Evolutionary conservation across 2,329 filamentous ascomycete species (phyloP).

Genomic region (Verticillium zaregamsianum): DNA sequence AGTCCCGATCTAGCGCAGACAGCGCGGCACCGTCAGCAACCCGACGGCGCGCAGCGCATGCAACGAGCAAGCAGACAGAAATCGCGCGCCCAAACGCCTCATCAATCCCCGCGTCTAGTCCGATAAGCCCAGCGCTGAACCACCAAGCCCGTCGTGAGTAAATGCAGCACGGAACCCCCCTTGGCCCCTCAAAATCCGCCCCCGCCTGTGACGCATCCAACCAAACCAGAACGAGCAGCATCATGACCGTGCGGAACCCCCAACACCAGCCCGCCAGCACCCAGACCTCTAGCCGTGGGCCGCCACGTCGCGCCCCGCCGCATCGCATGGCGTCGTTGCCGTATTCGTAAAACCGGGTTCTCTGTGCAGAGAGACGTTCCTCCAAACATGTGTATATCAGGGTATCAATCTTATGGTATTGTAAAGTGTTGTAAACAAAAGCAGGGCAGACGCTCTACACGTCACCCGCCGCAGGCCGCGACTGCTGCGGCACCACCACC

Average conservation of each 20-base stretch:
- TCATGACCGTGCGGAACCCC: background rate
- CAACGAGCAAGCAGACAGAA: background rate
- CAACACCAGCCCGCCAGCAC: background rate
- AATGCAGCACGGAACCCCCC: background rate
- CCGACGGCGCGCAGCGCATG: background rate
- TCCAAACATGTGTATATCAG: constrained; percentile 6
- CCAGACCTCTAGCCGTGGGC: background rate
- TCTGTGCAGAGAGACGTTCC: background rate
- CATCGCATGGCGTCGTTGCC: no score
- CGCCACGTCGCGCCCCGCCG: background rate
- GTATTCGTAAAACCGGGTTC: background rate
- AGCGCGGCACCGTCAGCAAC: background rate
- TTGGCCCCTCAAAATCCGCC: background rate
- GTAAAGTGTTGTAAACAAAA: constrained; percentile 3
- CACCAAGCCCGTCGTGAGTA: background rate
- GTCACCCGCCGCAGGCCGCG: constrained; percentile 5
- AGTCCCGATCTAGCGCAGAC: background rate
- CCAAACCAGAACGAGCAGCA: background rate
- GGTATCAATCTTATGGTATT: constrained; percentile 11
- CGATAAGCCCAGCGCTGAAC: background rate
- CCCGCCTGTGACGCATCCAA: background rate
- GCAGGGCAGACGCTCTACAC: background rate
- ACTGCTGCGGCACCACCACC: constrained; percentile 52
- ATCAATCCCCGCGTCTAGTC: background rate
- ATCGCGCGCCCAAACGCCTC: background rate